Evolutionary conservation across 306 rosid genomes (phyloP).

Genomic region (Mimosa bimucronata): DNA sequence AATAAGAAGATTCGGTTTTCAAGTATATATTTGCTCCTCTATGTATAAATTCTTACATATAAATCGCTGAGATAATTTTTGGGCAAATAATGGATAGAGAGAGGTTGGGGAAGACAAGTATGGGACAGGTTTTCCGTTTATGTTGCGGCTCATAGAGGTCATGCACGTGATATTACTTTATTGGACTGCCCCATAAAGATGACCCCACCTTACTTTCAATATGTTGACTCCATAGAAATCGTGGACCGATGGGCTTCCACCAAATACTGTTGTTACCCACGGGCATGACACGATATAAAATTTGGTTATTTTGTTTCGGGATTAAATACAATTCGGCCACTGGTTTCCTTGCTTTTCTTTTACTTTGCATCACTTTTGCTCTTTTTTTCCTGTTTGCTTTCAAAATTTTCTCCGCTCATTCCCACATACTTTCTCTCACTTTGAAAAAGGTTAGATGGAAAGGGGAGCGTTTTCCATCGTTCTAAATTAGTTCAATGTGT

Average conservation of each 20-base stretch:
- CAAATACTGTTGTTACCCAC: not conserved
- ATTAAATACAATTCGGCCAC: not conserved
- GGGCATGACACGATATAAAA: not conserved
- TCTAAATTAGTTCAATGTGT: not conserved
- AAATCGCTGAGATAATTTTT: not conserved
- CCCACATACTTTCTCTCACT: not conserved
- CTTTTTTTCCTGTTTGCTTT: not conserved
- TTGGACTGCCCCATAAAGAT: not conserved
- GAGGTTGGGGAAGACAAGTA: not conserved
- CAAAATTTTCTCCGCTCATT: not conserved
- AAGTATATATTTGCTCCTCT: not conserved
- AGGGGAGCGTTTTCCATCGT: not conserved
- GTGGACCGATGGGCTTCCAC: not conserved
- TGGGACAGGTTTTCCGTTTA: conserved; percentile 27
- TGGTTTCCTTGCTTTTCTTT: not conserved
- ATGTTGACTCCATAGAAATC: not conserved
- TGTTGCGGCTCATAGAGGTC: conserved; percentile 9
- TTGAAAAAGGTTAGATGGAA: not conserved
- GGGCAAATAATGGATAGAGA: not conserved
- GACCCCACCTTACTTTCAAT: not conserved
- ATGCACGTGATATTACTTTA: not conserved
- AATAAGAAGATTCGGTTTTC: not conserved
- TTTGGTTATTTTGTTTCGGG: not conserved
- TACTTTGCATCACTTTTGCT: not conserved
- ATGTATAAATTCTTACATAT: not conserved